Evolutionary conservation across 2,329 filamentous ascomycete species (phyloP).

Genomic region (Diplodia intermedia): DNA sequence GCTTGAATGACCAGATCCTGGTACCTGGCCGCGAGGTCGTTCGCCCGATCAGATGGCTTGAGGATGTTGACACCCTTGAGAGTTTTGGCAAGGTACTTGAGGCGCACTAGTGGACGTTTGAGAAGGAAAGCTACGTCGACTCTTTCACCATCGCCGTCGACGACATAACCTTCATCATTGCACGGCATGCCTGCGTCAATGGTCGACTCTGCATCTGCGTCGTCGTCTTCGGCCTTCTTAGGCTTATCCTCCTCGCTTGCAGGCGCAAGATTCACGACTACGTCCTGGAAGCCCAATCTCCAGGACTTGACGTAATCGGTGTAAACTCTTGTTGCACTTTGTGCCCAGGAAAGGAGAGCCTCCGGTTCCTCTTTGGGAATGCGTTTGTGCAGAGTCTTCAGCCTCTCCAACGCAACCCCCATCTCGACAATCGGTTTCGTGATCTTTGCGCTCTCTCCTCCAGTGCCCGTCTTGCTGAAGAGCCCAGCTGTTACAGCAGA

Average conservation of each 20-base stretch:
- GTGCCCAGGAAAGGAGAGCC: conserved; percentile 80
- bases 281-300: conserved; percentile 91
- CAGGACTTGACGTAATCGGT: conserved; percentile 85
- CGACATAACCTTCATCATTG: conserved; percentile 66
- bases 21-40: conserved; percentile 67
- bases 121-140: conserved; percentile 94
- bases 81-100: conserved; percentile 87
- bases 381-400: conserved; percentile 79
- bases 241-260: conserved; percentile 63
- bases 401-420: conserved; percentile 85
- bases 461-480: conserved; percentile 60
- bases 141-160: conserved; percentile 79
- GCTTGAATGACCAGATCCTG: conserved; percentile 78
- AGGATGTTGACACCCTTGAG: conserved; percentile 71
- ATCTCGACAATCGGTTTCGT: conserved; percentile 92
- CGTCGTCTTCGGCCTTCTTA: conserved; percentile 51
- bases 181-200: conserved; percentile 63
- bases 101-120: conserved; percentile 83
- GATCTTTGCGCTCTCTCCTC: conserved; percentile 59
- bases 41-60: conserved; percentile 62
- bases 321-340: conserved; percentile 79
- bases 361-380: conserved; percentile 77
- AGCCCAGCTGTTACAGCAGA: conserved; percentile 69
- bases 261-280: conserved; percentile 90
- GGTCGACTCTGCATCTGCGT: conserved; percentile 51